phyloP scores from a whole-genome alignment of 2,329 filamentous ascomycete genomes.

The Fonsecaea pugnacius region DNA sequence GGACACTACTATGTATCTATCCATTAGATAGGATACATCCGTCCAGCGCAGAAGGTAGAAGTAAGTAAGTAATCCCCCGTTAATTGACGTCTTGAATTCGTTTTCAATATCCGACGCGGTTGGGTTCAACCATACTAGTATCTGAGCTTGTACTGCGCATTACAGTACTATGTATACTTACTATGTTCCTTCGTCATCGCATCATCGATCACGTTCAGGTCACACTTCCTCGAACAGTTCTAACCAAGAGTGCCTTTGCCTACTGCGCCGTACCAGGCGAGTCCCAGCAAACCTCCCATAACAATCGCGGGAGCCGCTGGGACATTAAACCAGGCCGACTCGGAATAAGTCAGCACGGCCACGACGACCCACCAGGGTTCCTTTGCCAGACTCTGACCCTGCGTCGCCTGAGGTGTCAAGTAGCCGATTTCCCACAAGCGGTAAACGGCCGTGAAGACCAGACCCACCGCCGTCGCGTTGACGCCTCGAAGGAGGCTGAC shows the following conservation, averaged over 20 bases:
- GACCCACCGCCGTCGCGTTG: slow-evolving; percentile 64
- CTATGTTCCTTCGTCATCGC: too few relatives aligned
- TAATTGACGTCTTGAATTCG: too few relatives aligned
- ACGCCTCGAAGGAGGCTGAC: slow-evolving; percentile 59
- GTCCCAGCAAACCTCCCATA: slow-evolving; percentile 53
- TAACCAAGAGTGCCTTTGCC: slow-evolving; percentile 5
- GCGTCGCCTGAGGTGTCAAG: slow-evolving; percentile 54
- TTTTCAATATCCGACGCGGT: too few relatives aligned
- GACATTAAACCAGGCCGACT: slow-evolving; percentile 55
- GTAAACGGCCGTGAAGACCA: slow-evolving; percentile 69
- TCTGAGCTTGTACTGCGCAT: too few relatives aligned
- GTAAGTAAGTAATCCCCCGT: too few relatives aligned
- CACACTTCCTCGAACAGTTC: neutral
- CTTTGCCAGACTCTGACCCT: slow-evolving; percentile 58
- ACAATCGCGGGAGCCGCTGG: slow-evolving; percentile 52
- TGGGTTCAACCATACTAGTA: too few relatives aligned
- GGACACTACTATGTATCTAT: neutral
- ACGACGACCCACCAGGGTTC: slow-evolving; percentile 70
- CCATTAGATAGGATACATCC: too few relatives aligned
- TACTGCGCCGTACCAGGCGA: slow-evolving; percentile 55
- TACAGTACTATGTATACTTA: too few relatives aligned
- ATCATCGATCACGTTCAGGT: neutral
- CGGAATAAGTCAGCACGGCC: slow-evolving; percentile 56
- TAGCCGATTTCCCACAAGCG: slow-evolving; percentile 66
- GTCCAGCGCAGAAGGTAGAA: too few relatives aligned